A percentile compares a stretch with the other conserved stretches of the same genome.
These are phyloP conservation scores for Groenewaldozyma tartarivorans DNA, from an alignment of 805 yeast genomes.

Conservation along the genomic window DNA sequence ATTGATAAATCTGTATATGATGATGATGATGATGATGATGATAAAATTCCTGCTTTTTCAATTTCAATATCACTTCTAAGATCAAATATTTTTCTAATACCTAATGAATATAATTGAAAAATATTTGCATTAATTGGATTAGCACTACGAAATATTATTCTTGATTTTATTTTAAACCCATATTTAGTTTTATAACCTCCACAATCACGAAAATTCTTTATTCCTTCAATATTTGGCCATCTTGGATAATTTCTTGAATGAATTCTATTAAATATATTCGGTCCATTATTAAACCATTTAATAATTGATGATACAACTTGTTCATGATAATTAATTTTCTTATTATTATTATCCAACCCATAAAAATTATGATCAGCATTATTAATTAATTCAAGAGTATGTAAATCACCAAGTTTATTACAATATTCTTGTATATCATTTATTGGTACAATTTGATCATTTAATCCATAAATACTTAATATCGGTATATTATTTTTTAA, in stretches of 20 bases:
- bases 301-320: constrained; percentile 41
- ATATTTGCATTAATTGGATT: constrained; percentile 43
- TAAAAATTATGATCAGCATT: constrained; percentile 77
- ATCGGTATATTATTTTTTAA: constrained; percentile 36
- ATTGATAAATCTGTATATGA: no score
- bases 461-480: constrained; percentile 60
- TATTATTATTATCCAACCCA: constrained; percentile 28
- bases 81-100: constrained; percentile 53
- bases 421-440: constrained; percentile 53
- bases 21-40: constrained; percentile 32
- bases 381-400: constrained; percentile 47
- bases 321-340: constrained; percentile 46
- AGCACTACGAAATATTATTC: constrained; percentile 55
- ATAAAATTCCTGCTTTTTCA: constrained; percentile 28
- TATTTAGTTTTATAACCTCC: constrained; percentile 57
- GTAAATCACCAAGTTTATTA: constrained; percentile 47
- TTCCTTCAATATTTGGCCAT: constrained; percentile 58
- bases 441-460: constrained; percentile 57
- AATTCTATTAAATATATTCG: constrained; percentile 47
- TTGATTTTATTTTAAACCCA: constrained; percentile 35
- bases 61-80: constrained; percentile 53
- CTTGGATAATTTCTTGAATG: constrained; percentile 32
- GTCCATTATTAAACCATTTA: constrained; percentile 36
- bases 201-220: constrained; percentile 64
- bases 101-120: constrained; percentile 31